Conservation (phyloP, 257 asterid species). For the Forsythia viridissima region DNA sequence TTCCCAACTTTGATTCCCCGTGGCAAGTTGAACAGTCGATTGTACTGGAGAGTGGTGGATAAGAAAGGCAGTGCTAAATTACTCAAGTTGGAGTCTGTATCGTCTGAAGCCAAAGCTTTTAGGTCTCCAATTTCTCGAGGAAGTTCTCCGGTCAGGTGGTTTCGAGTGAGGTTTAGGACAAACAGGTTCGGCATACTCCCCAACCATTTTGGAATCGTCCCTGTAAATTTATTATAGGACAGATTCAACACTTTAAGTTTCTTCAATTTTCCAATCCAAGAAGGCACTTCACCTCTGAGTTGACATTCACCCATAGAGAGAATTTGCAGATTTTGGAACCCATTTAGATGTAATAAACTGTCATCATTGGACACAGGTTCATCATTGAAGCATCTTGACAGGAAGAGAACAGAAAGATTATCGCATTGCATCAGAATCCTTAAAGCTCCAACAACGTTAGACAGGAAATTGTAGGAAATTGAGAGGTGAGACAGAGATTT, state of each 20-base stretch:
- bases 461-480: conserved; percentile 12
- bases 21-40: neutral
- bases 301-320: conserved; percentile 10
- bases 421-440: conserved; percentile 1
- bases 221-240: conserved; percentile 17
- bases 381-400: conserved; percentile 3
- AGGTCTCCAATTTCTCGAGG: conserved; percentile 17
- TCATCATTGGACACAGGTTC: conserved; percentile 10
- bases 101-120: neutral
- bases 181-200: conserved; percentile 22
- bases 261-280: conserved; percentile 19
- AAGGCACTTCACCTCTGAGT: conserved; percentile 16
- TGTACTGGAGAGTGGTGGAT: neutral
- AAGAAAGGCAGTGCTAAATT: conserved; percentile 12
- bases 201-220: conserved; percentile 25
- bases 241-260: conserved; percentile 20
- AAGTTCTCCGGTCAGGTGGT: conserved; percentile 22
- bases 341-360: neutral
- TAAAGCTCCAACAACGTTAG: conserved; percentile 13
- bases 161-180: conserved; percentile 13
- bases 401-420: conserved; percentile 18
- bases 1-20: conserved; percentile 15
- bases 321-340: conserved; percentile 20
- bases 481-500: conserved; percentile 16
- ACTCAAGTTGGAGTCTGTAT: neutral